phyloP scores from a whole-genome alignment of 2,329 filamentous ascomycete species.

The Paraphoma sp. region DNA sequence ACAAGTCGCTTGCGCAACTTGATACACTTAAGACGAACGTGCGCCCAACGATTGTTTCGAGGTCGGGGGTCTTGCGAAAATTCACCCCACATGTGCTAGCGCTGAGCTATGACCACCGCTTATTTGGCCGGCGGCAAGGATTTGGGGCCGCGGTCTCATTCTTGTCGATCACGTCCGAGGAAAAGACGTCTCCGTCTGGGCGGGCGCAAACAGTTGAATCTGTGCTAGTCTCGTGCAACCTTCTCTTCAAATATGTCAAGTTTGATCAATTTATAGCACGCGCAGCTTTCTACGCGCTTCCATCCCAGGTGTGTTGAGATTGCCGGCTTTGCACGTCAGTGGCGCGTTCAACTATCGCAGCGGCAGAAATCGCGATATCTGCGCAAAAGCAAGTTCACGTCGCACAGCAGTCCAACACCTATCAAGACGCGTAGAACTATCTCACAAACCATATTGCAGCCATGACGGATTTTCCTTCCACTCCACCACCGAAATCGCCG shows the following conservation, averaged over 20 bases:
- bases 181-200: slow-evolving; percentile 24
- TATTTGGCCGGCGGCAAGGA: slow-evolving; percentile 13
- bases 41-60: slow-evolving; percentile 2
- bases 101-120: slow-evolving; percentile 18
- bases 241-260: no score
- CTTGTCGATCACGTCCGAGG: slow-evolving; percentile 25
- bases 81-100: slow-evolving; percentile 16
- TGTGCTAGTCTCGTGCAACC: slow-evolving; percentile 11
- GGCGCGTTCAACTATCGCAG: neutral
- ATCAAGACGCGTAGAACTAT: slow-evolving; percentile 3
- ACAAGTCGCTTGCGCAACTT: neutral
- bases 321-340: neutral
- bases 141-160: slow-evolving; percentile 3
- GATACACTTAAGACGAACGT: neutral
- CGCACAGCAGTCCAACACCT: neutral
- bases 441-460: neutral
- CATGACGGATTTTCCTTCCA: slow-evolving; percentile 27
- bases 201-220: slow-evolving; percentile 23
- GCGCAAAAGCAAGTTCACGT: neutral
- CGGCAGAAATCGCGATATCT: neutral
- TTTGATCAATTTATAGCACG: neutral
- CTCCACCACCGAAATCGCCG: slow-evolving; percentile 22
- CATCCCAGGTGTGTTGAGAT: slow-evolving; percentile 1
- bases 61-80: slow-evolving; percentile 12
- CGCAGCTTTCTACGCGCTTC: neutral